A percentile compares a stretch with the other conserved stretches of the same genome.
These are phyloP conservation scores for Viola pubescens DNA, from an alignment of 441 rosid genomes.

Conservation along the genomic window DNA sequence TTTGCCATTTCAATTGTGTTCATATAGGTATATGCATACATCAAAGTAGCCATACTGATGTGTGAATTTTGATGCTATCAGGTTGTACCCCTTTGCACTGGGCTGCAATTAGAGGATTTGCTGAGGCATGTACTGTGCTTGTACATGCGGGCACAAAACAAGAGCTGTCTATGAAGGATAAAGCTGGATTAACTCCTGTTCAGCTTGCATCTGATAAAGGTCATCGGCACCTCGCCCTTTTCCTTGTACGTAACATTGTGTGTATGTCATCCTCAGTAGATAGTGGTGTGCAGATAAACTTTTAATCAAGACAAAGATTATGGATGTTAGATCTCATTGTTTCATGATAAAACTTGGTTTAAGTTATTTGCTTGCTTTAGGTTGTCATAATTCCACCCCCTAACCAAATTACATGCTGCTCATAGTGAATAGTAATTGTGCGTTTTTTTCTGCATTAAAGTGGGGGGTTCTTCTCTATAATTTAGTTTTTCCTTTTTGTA, in stretches of 20 bases:
- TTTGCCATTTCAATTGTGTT: background rate
- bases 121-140: constrained; percentile 71
- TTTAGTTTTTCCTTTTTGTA: too few species aligned
- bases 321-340: too few species aligned
- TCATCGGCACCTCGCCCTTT: constrained; percentile 71
- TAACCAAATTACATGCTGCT: too few species aligned
- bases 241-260: constrained; percentile 74
- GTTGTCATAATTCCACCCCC: too few species aligned
- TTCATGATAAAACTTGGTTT: too few species aligned
- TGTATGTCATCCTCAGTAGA: constrained; percentile 12
- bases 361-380: too few species aligned
- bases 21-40: background rate
- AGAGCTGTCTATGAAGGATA: constrained; percentile 64
- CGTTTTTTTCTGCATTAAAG: too few species aligned
- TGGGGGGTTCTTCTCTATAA: too few species aligned
- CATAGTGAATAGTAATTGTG: too few species aligned
- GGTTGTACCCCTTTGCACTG: constrained; percentile 98
- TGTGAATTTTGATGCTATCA: constrained; percentile 23
- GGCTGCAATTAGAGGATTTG: constrained; percentile 77
- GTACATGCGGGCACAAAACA: constrained; percentile 83
- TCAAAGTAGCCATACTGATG: constrained; percentile 8
- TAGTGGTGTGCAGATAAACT: too few species aligned
- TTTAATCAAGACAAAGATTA: too few species aligned
- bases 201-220: constrained; percentile 91
- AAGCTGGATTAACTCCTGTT: constrained; percentile 72